Evolutionary conservation across 192 early-diverging fungal genomes (phyloP).

Genomic region (Geranomyces variabilis): DNA sequence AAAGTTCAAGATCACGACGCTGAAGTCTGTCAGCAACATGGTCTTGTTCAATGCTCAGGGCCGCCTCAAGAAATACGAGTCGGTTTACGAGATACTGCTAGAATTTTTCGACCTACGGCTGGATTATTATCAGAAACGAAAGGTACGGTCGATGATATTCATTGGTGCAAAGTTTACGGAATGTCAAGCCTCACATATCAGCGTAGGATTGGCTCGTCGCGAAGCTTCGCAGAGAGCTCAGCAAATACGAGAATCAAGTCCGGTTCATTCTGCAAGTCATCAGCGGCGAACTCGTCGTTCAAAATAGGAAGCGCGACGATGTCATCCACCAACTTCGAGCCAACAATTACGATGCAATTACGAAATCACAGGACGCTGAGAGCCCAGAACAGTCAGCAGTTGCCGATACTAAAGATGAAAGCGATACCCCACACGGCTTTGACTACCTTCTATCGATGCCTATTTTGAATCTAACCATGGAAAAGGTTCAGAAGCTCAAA

Average conservation of each 20-base stretch:
- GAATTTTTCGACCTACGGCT: conserved; percentile 83
- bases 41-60: conserved; percentile 82
- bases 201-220: conserved; percentile 48
- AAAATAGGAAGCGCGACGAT: conserved; percentile 73
- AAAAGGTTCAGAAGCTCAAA: conserved; percentile 56
- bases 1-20: conserved; percentile 67
- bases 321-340: conserved; percentile 67
- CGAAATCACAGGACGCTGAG: conserved; percentile 32
- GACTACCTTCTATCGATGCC: conserved; percentile 85
- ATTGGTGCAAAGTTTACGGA: neutral
- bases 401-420: conserved; percentile 39
- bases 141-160: conserved; percentile 52
- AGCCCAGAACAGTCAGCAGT: conserved; percentile 29
- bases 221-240: conserved; percentile 64
- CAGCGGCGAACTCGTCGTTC: conserved; percentile 67
- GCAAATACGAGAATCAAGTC: conserved; percentile 70
- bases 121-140: conserved; percentile 78
- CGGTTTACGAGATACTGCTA: conserved; percentile 73
- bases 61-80: conserved; percentile 71
- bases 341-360: conserved; percentile 55
- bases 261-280: conserved; percentile 84
- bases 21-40: conserved; percentile 80
- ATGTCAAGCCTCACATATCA: neutral
- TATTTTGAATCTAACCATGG: conserved; percentile 79
- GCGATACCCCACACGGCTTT: conserved; percentile 44